Conservation (phyloP, 2,329 filamentous ascomycete genomes). For the Escovopsis sp. region DNA sequence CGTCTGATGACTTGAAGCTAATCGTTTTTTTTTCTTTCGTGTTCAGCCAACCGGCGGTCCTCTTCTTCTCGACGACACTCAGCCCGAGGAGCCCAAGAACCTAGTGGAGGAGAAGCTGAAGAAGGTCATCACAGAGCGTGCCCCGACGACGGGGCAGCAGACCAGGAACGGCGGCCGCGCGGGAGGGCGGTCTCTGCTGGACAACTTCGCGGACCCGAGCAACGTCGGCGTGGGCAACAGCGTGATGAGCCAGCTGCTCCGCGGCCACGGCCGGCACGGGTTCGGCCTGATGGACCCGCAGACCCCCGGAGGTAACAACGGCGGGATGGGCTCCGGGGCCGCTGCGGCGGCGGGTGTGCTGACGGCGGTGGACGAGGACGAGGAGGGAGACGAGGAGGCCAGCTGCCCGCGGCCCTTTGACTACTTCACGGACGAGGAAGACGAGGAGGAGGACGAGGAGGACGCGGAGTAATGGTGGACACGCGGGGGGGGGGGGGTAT, state of each 20-base stretch:
- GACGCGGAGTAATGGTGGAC: background rate
- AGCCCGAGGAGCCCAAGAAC: constrained; percentile 62
- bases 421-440: constrained; percentile 56
- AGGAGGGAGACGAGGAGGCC: constrained; percentile 59
- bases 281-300: constrained; percentile 16
- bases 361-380: constrained; percentile 78
- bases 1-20: constrained; percentile 8
- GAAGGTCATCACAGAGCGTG: constrained; percentile 54
- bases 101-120: constrained; percentile 87
- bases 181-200: constrained; percentile 21
- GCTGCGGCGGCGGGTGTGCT: constrained; percentile 66
- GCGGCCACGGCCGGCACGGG: constrained; percentile 21
- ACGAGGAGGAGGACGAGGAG: constrained; percentile 18
- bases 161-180: constrained; percentile 15
- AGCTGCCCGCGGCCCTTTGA: constrained; percentile 59
- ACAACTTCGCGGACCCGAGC: constrained; percentile 19
- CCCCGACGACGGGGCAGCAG: constrained; percentile 37
- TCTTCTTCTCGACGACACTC: constrained; percentile 75
- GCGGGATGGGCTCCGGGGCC: constrained; percentile 36
- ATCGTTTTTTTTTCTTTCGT: constrained; percentile 6
- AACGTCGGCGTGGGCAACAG: constrained; percentile 19
- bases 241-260: constrained; percentile 29
- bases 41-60: constrained; percentile 78
- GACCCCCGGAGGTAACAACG: constrained; percentile 25
- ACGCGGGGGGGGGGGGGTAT: no score